A percentile compares a stretch with the other conserved stretches of the same genome.
Evolutionary conservation across 805 yeast species (phyloP).

Genomic region (Suhomyces sp.): DNA sequence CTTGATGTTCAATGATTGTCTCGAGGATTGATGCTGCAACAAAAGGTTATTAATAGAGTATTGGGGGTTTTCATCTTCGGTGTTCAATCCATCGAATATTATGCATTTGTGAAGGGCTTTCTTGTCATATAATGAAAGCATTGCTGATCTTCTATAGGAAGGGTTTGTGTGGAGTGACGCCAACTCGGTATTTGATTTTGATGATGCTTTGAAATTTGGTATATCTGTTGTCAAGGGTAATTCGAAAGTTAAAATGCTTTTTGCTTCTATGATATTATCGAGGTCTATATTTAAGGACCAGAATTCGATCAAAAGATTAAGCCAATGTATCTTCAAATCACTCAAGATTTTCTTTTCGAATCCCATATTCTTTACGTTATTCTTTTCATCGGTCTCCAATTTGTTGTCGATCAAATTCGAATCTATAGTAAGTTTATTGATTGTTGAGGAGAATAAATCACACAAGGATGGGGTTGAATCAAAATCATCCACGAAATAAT

Average conservation of each 20-base stretch:
- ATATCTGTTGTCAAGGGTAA: slow-evolving; percentile 31
- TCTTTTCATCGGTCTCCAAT: slow-evolving; percentile 6
- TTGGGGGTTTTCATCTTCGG: slow-evolving; percentile 36
- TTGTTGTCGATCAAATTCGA: slow-evolving; percentile 27
- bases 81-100: slow-evolving; percentile 25
- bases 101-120: slow-evolving; percentile 35
- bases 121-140: slow-evolving; percentile 44
- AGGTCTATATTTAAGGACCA: slow-evolving; percentile 27
- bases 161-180: slow-evolving; percentile 43
- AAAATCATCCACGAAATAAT: slow-evolving; percentile 83
- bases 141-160: slow-evolving; percentile 44
- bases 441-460: slow-evolving; percentile 48
- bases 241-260: slow-evolving; percentile 17
- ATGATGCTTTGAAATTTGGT: slow-evolving; percentile 21
- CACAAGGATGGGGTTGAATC: slow-evolving; percentile 31
- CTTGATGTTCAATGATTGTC: slow-evolving; percentile 31
- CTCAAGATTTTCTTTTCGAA: slow-evolving; percentile 37
- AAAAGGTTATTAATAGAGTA: slow-evolving; percentile 37
- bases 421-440: slow-evolving; percentile 37
- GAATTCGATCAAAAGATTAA: slow-evolving; percentile 31
- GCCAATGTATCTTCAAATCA: slow-evolving; percentile 45
- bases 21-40: slow-evolving; percentile 39
- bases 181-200: slow-evolving; percentile 30
- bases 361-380: slow-evolving; percentile 17
- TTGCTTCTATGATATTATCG: slow-evolving; percentile 11